Percentiles rank a stretch among this genome's conserved stretches.
These are phyloP conservation scores for Nothophaeocryptopus gaeumannii DNA, from an alignment of 2,329 filamentous ascomycete genomes.

Conservation along the genomic window DNA sequence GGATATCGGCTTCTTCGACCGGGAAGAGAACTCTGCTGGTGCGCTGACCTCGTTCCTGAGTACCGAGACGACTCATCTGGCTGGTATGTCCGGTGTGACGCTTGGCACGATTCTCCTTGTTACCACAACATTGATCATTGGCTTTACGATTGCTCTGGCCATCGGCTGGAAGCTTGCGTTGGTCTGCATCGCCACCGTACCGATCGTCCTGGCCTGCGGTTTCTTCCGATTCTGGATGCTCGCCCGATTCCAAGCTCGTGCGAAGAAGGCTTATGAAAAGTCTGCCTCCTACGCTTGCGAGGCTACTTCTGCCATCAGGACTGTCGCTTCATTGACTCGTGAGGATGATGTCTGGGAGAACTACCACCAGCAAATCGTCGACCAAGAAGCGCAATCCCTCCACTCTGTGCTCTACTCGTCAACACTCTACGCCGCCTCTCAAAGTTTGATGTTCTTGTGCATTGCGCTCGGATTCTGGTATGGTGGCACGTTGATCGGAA, in stretches of 20 bases:
- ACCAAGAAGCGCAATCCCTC: conserved; percentile 66
- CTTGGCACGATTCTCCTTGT: conserved; percentile 83
- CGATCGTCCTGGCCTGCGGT: conserved; percentile 74
- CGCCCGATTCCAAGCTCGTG: conserved; percentile 71
- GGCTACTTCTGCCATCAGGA: conserved; percentile 88
- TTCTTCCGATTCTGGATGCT: conserved; percentile 86
- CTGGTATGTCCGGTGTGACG: conserved; percentile 82
- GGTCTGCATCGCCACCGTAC: conserved; percentile 76
- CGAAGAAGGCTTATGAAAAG: conserved; percentile 74
- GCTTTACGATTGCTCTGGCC: conserved; percentile 66
- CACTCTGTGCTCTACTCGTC: conserved; percentile 74
- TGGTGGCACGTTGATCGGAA: conserved; percentile 71
- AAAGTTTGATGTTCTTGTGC: conserved; percentile 78
- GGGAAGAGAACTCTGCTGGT: conserved; percentile 82
- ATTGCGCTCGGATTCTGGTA: conserved; percentile 93
- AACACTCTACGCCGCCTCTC: conserved; percentile 75
- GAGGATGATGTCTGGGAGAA: conserved; percentile 74
- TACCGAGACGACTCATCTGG: conserved; percentile 83
- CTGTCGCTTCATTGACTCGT: conserved; percentile 84
- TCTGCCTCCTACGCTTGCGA: conserved; percentile 89
- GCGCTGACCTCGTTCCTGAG: conserved; percentile 85
- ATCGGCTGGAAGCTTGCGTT: conserved; percentile 87
- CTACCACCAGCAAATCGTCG: conserved; percentile 66
- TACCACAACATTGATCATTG: conserved; percentile 71
- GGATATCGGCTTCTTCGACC: conserved; percentile 89